Percentiles rank a stretch among this genome's conserved stretches.
Evolutionary conservation across 257 asterid genomes (phyloP).

Genomic region (Solanum bulbocastanum): DNA sequence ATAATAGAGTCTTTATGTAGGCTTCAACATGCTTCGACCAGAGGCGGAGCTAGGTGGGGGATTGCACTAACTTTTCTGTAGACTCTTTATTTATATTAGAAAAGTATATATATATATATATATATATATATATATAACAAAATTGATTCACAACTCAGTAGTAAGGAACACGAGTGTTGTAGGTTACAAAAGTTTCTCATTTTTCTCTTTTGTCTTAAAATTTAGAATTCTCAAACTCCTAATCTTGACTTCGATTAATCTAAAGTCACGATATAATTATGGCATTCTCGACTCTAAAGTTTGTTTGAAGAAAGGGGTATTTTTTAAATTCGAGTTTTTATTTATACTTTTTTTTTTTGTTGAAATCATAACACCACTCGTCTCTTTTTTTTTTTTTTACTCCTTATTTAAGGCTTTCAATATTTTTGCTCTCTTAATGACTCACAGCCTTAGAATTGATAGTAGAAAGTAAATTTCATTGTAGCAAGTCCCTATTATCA

Average conservation of each 20-base stretch:
- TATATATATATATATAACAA: no score
- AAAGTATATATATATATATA: no score
- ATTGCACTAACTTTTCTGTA: not conserved
- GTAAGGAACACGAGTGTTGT: not conserved
- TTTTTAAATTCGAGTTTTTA: not conserved
- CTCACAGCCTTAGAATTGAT: not conserved
- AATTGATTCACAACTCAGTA: not conserved
- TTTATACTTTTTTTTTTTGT: not conserved
- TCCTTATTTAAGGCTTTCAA: not conserved
- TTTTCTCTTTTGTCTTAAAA: no score
- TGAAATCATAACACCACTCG: no score
- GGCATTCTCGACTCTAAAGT: not conserved
- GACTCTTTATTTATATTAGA: no score
- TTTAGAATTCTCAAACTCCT: no score
- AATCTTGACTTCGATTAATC: not conserved
- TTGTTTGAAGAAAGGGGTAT: not conserved
- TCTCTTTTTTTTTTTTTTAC: no score
- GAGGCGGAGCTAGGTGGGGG: not conserved
- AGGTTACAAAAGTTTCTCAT: no score
- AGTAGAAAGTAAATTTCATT: fast-evolving
- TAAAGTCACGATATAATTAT: not conserved
- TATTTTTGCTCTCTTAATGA: no score
- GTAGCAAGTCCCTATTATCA: not conserved
- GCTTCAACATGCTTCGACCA: not conserved
- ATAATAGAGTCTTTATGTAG: not conserved